Base-by-base conservation (phyloP, 768 basidiomycete genomes). In the Omphalotus guepiniiformis region DNA sequence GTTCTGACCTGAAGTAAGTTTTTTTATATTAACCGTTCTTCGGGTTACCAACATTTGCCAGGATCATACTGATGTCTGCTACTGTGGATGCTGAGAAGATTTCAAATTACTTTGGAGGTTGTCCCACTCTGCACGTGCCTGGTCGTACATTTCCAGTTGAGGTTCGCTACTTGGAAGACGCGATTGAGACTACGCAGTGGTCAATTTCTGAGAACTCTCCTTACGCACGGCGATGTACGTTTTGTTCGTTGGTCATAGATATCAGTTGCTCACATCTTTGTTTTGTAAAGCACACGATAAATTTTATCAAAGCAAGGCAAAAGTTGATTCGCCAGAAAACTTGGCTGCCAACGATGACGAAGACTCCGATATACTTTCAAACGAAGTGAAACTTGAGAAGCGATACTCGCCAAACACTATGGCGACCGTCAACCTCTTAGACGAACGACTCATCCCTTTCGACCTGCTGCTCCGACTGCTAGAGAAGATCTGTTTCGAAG, bases 101-200 rank as follows among this genome's bases (percentile, higher is more conserved):
- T 32, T 88, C 93, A 9, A 68, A 65, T n/a, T 42, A 49, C 16
- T 49, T 41, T 28, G 46, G 46, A 22, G 46, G 46, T 16, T 86
- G 86, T 54, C 91, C 92, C 0, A 79, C 83, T 15, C 72, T 98
- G 11, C 82, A 85, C 50, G 88, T 99, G 23, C 94, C 94, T 15
- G 96, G 95, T 3, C 80, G 95, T 15, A 97, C 93, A 1, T 98
- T 90, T 67, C 95, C 95, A 26, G 95, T 98, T 4, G 82, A 88
- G 42, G 72, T 86, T 16, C 73, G 76, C 36, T 98, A 81, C 62
- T 71, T 98, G 15, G 95, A 99, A 64, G 95, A 98, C 63, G 93
- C 90, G 1, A 76, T 97, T 30, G 85, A 97, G 64, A 72, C 76
- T 46, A 82, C 87, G 4, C 70, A 74, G 12, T 96, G 91, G 91